Evolutionary conservation across 2,329 filamentous ascomycete species (phyloP).

Genomic region (Chaetomium sp.): DNA sequence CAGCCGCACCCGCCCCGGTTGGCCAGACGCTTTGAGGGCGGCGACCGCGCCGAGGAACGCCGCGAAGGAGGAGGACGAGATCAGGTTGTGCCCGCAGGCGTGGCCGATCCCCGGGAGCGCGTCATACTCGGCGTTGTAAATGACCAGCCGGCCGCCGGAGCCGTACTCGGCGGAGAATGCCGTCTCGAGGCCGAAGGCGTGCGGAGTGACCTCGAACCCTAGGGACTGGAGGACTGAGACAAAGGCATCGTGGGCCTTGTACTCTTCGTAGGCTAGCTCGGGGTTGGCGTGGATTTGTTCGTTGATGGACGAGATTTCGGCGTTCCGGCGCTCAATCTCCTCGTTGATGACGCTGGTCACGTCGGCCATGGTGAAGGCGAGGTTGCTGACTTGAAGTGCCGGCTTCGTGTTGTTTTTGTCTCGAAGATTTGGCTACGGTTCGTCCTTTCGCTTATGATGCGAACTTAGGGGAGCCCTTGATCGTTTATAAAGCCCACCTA

Average conservation of each 20-base stretch:
- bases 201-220: constrained; percentile 50
- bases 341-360: constrained; percentile 26
- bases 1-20: constrained; percentile 44
- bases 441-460: no score
- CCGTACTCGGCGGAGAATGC: constrained; percentile 53
- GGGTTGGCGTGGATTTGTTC: constrained; percentile 48
- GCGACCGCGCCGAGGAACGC: constrained; percentile 45
- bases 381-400: background rate
- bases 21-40: constrained; percentile 38
- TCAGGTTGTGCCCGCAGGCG: constrained; percentile 51
- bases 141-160: constrained; percentile 45
- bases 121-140: constrained; percentile 52
- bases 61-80: constrained; percentile 46
- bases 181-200: constrained; percentile 55
- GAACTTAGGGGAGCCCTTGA: no score
- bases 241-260: constrained; percentile 54
- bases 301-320: constrained; percentile 35
- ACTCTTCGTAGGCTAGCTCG: constrained; percentile 55
- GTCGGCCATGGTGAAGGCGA: constrained; percentile 24
- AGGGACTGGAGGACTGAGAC: constrained; percentile 47
- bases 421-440: background rate
- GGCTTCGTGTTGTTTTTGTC: background rate
- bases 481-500: background rate
- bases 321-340: constrained; percentile 27
- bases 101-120: constrained; percentile 51